Evolutionary conservation across 2,329 filamentous ascomycete genomes (phyloP).

Genomic region (Cladosporium sp.): DNA sequence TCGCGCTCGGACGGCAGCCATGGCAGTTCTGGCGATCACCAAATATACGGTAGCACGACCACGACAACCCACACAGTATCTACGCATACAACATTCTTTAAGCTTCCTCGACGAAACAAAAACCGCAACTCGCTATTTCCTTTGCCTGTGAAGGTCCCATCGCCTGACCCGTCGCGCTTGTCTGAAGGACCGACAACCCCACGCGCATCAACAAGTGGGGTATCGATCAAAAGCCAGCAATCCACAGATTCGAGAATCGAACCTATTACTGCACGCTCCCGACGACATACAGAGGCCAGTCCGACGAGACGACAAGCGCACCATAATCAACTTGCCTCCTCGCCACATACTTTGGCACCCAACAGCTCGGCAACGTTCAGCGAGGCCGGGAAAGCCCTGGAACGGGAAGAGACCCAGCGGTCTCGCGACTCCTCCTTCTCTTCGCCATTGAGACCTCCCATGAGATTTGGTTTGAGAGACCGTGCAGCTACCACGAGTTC

Average conservation of each 20-base stretch:
- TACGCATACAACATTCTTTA: slow-evolving; percentile 69
- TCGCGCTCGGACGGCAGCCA: slow-evolving; percentile 76
- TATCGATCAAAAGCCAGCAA: slow-evolving; percentile 11
- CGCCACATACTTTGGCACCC: slow-evolving; percentile 48
- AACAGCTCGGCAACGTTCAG: slow-evolving; percentile 43
- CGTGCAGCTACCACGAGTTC: slow-evolving; percentile 91
- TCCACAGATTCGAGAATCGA: slow-evolving; percentile 5
- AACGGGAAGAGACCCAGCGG: slow-evolving; percentile 58
- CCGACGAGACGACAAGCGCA: slow-evolving; percentile 20
- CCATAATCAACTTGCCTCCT: slow-evolving; percentile 34
- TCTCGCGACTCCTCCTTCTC: slow-evolving; percentile 64
- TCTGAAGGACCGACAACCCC: slow-evolving; percentile 30
- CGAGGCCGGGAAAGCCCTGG: slow-evolving; percentile 45
- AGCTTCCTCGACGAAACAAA: slow-evolving; percentile 70
- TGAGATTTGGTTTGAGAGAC: slow-evolving; percentile 59
- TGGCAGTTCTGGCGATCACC: slow-evolving; percentile 52
- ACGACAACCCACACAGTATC: slow-evolving; percentile 61
- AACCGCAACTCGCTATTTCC: slow-evolving; percentile 80
- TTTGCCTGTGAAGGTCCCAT: slow-evolving; percentile 68
- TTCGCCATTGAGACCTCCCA: slow-evolving; percentile 55
- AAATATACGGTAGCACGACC: slow-evolving; percentile 52
- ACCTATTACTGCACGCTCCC: neutral
- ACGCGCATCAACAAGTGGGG: slow-evolving; percentile 24
- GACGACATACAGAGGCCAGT: slow-evolving; percentile 26
- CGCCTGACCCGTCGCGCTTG: slow-evolving; percentile 45